These are phyloP conservation scores for Penicillium hordei DNA, from an alignment of 2,329 filamentous ascomycete genomes.

Conservation along the genomic window DNA sequence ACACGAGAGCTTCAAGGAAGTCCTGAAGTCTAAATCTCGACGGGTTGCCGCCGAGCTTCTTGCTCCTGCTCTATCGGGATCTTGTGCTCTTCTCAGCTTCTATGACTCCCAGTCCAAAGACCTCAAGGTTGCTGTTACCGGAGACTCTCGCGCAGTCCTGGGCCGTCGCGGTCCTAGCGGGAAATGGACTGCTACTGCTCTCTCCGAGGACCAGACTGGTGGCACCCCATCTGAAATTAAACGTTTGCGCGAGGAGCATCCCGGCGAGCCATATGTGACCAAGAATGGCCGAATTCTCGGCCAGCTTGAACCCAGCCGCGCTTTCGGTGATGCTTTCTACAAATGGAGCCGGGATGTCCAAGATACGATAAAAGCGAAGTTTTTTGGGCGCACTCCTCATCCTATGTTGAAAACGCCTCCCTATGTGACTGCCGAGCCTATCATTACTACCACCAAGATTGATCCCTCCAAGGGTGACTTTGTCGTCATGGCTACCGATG, in stretches of 20 bases:
- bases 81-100: conserved; percentile 92
- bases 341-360: conserved; percentile 91
- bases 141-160: conserved; percentile 91
- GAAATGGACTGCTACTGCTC: conserved; percentile 87
- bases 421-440: conserved; percentile 94
- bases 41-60: conserved; percentile 87
- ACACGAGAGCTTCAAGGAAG: conserved; percentile 86
- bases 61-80: conserved; percentile 92
- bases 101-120: conserved; percentile 87
- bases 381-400: conserved; percentile 80
- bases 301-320: conserved; percentile 85
- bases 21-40: conserved; percentile 84
- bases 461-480: conserved; percentile 90
- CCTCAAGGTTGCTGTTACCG: conserved; percentile 90
- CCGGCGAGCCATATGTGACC: conserved; percentile 83
- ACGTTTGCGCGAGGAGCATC: conserved; percentile 81
- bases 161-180: conserved; percentile 74
- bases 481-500: conserved; percentile 92
- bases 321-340: conserved; percentile 95
- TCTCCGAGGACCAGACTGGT: conserved; percentile 93
- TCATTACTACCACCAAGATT: conserved; percentile 90
- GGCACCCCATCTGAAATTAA: conserved; percentile 80
- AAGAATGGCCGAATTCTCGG: conserved; percentile 88
- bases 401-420: conserved; percentile 83
- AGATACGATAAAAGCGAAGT: conserved; percentile 75